Evolutionary conservation across 1,284 basidiomycete genomes (phyloP), one percentile per base, ranked within the genome.

Genomic region (Amylostereum chailletii): DNA sequence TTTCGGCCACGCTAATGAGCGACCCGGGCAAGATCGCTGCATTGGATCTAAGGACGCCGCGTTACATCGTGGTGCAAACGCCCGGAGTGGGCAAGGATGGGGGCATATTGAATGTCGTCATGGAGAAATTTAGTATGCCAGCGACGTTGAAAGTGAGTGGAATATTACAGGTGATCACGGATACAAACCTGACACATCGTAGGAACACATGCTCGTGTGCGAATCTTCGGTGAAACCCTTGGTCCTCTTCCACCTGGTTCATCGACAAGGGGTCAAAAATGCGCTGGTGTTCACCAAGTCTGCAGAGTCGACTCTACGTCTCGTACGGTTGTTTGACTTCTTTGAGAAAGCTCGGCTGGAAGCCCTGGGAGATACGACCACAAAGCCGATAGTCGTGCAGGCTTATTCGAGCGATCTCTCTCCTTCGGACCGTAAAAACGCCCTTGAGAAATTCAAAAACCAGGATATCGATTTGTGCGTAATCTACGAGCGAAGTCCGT

Each of bases 201-300:
- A 93, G 90, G 93, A 97, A 70, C 83, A 88, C 57, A 91, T 95
- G 83, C 64, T 94, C 46, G 77, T 96, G 45, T 86, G 86, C 51
- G 79, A 86, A 42, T 71, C 92, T 0, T 74, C 81, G 0, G 74
- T 86, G 55, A 99, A 99, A 66, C 94, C 95, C 1, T 77, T 99
- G 9, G 75, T 91, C 53, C 79, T 99, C 42, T 86, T 98, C 63
- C 77, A 96, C 60, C 81, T 99, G 37, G 71, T 97, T 2, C 84
- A 88, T 60, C 61, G 67, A 4, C 71, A 71, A 42, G 61, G 68
- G 9, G 71, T 93, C 19, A 72, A 67, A 8, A 87, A 87, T 53
- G 89, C 87, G 0, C 74, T 99, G 27, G 86, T 95, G 45, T 99
- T 99, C 70, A 96, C 94, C 6, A 99, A 98, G 66, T 93, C 89